Base-by-base conservation (phyloP, 2,329 filamentous ascomycete genomes). In the Trichoderma afroharzianum region DNA sequence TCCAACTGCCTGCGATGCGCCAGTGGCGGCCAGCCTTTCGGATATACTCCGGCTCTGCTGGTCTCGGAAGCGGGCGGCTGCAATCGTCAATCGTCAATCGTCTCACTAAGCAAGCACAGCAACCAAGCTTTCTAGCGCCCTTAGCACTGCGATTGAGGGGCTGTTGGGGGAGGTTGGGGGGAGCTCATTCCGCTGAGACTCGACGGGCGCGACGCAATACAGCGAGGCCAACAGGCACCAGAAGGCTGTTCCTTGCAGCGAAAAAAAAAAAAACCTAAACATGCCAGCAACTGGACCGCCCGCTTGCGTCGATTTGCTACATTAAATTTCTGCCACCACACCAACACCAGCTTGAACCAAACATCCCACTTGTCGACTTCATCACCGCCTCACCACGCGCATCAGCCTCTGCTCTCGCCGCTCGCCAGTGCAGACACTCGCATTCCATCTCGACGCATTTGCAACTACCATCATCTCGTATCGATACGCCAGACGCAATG, bases 401-500 rank as follows among this genome's bases (percentile, higher is more conserved):
- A 50, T 64, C 72, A 32, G 63, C 43, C 33, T 63, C 53, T 53
- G 28, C 61, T 62, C 63, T 32, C 64, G 58, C 33, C 30, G 55
- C 26, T 70, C 47, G 53, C 53, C 61, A 63, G 39, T n/a, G 64
- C 64, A 71, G 21, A 62, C 28, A n/a, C 61, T 36, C 63, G 28
- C 53, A 69, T 43, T 57, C 33, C n/a, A 30, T 24, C 32, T 36
- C 69, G 57, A 63, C 57, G n/a, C 33, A 64, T 39, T 36, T 21
- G 57, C 57, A 62, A 50, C 39, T 28, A n/a, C 28, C 3, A 15
- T 55, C 71, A 24, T 57, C 63, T 33, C 57, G 39, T 33, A 62
- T 68, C 69, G 63, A 67, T 33, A 68, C 69, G 28, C 33, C 62
- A 73, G 75, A 72, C 76, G 84, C 81, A 84, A 90, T 90, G 88